phyloP scores from a whole-genome alignment of 192 early-diverging fungal species.

The Allomyces macrogynus region DNA sequence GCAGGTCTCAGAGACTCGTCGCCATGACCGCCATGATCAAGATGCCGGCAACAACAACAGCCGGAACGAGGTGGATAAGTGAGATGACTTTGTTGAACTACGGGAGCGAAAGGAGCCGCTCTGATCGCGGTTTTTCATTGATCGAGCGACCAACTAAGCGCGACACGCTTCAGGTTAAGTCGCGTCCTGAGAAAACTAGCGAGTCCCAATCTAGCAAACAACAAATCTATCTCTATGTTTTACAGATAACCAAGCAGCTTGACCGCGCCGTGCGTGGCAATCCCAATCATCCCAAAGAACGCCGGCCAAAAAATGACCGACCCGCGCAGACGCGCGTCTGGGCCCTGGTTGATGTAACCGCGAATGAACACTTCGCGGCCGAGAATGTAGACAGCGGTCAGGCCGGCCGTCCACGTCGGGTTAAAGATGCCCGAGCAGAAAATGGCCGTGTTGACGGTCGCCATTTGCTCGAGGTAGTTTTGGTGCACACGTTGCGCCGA shows the following conservation, averaged over 20 bases:
- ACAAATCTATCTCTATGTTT: not conserved
- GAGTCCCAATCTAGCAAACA: not conserved
- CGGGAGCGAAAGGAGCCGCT: too few species aligned
- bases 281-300: conserved; percentile 9
- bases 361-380: conserved; percentile 13
- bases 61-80: too few species aligned
- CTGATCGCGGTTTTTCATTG: too few species aligned
- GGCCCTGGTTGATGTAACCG: conserved; percentile 12
- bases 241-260: conserved; percentile 1
- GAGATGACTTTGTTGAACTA: too few species aligned
- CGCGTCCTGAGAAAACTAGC: too few species aligned
- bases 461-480: conserved; percentile 21
- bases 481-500: conserved; percentile 23
- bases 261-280: conserved; percentile 10
- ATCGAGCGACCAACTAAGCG: too few species aligned
- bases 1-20: too few species aligned
- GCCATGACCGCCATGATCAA: too few species aligned
- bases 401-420: conserved; percentile 11
- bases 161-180: too few species aligned
- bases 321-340: conserved; percentile 13
- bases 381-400: conserved; percentile 14
- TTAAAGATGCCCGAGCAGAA: conserved; percentile 17
- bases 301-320: conserved; percentile 5
- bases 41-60: too few species aligned
- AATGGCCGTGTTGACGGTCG: conserved; percentile 11